Evolutionary conservation across 1,284 basidiomycete genomes (phyloP), one percentile per base, ranked within the genome.

Genomic region (Sporisorium sorghi): DNA sequence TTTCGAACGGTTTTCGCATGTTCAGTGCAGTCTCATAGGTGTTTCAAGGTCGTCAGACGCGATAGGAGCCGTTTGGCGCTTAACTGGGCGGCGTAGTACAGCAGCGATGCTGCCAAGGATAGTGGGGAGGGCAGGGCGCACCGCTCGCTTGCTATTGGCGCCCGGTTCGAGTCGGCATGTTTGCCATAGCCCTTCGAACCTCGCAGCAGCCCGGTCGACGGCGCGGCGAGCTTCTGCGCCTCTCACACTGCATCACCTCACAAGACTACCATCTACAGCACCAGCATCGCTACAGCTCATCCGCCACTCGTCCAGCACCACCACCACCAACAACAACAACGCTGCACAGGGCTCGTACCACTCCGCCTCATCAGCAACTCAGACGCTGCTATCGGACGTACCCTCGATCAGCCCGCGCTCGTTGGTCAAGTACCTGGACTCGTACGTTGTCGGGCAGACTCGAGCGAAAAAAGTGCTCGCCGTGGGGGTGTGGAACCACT

Each of bases 371-470:
- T 66, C 63, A 0, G 44, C 61, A 9, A 51, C 35, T 32, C 12
- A 37, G 3, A 62, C 60, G 0, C 15, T 63, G 14, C 44, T 65
- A 7, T 43, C 57, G 3, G 58, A 62, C 26, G 10, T 68, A 5
- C 71, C 71, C 0, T 28, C 58, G 2, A 58, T 69, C n/a, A 62
- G 54, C 42, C 79, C 65, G 33, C 46, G 56, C 10, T 63, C 94
- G 91, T 89, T 97, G 39, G 91, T 91, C n/a, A 88, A 91, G 80
- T 93, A 93, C 84, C 88, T 97, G 30, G 91, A 93, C 76, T 89
- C 92, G 79, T 96, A 91, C 82, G 90, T 97, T n/a, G 89, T 97
- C 14, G 94, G 95, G 2, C 95, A 97, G 84, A 91, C 93, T 71
- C 88, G 88, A 69, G 94, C 95, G 3, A 97, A 97, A 88, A 93